Conservation (phyloP, 768 basidiomycete genomes). For the Rhizopogon vinicolor region DNA sequence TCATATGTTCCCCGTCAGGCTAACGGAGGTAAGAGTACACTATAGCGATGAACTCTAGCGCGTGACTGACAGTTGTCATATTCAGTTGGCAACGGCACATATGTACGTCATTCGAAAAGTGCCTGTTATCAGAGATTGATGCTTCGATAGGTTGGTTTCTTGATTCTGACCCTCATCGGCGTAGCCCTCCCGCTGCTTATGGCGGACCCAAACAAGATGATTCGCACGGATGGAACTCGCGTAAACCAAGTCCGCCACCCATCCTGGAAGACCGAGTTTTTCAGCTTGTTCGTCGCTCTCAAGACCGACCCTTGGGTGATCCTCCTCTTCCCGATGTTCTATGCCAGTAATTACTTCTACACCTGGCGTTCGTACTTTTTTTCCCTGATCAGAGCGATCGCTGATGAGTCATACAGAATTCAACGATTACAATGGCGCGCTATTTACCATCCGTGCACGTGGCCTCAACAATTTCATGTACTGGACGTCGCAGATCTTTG, state of each 20-base stretch:
- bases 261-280: constrained; percentile 72
- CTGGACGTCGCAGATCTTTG: constrained; percentile 75
- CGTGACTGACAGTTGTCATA: neutral
- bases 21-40: constrained; percentile 21
- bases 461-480: constrained; percentile 76
- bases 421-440: constrained; percentile 71
- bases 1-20: constrained; percentile 9
- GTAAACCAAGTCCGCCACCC: constrained; percentile 58
- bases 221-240: constrained; percentile 70
- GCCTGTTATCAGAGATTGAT: neutral
- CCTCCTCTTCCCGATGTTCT: constrained; percentile 81
- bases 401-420: constrained; percentile 49
- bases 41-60: neutral
- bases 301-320: constrained; percentile 69
- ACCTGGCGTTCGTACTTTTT: constrained; percentile 60
- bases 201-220: constrained; percentile 68
- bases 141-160: constrained; percentile 60
- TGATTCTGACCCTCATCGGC: constrained; percentile 67
- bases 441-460: constrained; percentile 80
- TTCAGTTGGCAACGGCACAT: constrained; percentile 70
- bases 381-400: neutral
- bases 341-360: constrained; percentile 82
- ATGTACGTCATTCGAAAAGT: constrained; percentile 39
- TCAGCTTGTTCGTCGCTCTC: constrained; percentile 63
- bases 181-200: constrained; percentile 60